Evolutionary conservation across 371 early-diverging fungal species (phyloP), one percentile per base, ranked within the genome.

Genomic region (Syncephalastrum contaminatum): DNA sequence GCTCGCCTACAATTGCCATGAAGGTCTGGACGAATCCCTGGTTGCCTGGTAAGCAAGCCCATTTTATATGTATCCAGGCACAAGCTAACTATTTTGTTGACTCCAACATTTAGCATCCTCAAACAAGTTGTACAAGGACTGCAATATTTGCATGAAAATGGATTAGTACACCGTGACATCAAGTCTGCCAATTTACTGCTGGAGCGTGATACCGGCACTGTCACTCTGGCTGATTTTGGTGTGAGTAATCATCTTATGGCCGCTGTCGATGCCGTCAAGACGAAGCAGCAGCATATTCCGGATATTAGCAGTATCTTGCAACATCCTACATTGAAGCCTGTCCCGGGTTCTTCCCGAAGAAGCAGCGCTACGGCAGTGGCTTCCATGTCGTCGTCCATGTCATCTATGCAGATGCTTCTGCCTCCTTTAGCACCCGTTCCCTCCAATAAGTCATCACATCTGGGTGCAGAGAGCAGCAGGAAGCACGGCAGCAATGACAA

Each of bases 101-200:
- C 41, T 40, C 20, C n/a, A 12, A 19, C 41, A n/a, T 39, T 13
- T 58, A 70, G 78, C 60, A 93, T 98, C 54, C 81, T 91, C 5
- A 83, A 89, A 27, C 95, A 96, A 62, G 93, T 96, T 5, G 72
- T 93, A 43, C 74, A 75, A 13, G 97, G 97, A 0, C 78, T 99
- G 22, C 82, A 84, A 14, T 99, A 98, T 70, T 80, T 99, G 24
- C 98, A 99, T 67, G 86, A 86, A 48, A 88, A 87, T 42, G 87
- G 87, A 13, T 90, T 98, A 50, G 94, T 98, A 52, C 99, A 98
- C 63, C 86, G 99, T 25, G 99, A 98, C 63, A 91, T 98, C 58
- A 98, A 98, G 77, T 88, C 92, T 80, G 78, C 60, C 66, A 99
- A 99, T 70, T 80, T 98, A 43, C 75, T 98, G 43, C 64, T 99